A percentile compares a stretch with the other conserved stretches of the same genome.
These are phyloP conservation scores for Scenedesmus sp. DNA, from an alignment of 163 green algal genomes.

Conservation along the genomic window DNA sequence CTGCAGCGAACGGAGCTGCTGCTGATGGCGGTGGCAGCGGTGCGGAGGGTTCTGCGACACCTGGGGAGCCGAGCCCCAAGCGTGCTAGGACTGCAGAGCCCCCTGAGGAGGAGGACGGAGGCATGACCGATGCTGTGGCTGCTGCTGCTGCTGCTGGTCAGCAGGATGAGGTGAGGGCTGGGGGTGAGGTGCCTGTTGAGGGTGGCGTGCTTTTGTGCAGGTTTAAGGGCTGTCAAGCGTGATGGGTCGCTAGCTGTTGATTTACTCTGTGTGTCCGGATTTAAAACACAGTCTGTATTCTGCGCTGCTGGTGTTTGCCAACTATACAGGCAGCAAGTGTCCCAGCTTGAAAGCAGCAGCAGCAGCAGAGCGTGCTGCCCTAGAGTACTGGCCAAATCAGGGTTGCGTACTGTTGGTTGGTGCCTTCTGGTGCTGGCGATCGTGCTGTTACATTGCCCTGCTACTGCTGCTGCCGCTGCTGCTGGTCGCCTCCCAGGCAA, in stretches of 20 bases:
- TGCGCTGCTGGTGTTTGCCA: too few relatives aligned
- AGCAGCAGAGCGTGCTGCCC: too few relatives aligned
- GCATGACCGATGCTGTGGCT: neutral
- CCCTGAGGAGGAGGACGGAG: neutral
- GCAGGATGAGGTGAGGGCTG: neutral
- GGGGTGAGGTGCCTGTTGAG: neutral
- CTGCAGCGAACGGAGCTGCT: neutral
- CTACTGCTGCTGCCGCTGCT: neutral
- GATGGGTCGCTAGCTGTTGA: neutral
- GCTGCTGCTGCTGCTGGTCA: slow-evolving; percentile 8
- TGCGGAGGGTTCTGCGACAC: neutral
- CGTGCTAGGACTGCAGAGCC: neutral
- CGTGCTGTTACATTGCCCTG: neutral
- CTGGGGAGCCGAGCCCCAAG: slow-evolving; percentile 34
- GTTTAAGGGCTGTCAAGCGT: neutral
- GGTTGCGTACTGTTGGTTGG: too few relatives aligned
- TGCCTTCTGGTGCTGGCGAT: too few relatives aligned
- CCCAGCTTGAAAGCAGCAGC: too few relatives aligned
- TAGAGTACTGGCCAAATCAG: too few relatives aligned
- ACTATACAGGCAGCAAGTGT: too few relatives aligned
- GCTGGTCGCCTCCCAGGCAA: neutral
- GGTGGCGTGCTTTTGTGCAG: neutral
- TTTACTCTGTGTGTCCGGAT: too few relatives aligned
- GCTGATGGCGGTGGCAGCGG: neutral
- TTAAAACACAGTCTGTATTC: neutral